phyloP scores from a whole-genome alignment of 305 asterid species.

The Rubia tinctorum region DNA sequence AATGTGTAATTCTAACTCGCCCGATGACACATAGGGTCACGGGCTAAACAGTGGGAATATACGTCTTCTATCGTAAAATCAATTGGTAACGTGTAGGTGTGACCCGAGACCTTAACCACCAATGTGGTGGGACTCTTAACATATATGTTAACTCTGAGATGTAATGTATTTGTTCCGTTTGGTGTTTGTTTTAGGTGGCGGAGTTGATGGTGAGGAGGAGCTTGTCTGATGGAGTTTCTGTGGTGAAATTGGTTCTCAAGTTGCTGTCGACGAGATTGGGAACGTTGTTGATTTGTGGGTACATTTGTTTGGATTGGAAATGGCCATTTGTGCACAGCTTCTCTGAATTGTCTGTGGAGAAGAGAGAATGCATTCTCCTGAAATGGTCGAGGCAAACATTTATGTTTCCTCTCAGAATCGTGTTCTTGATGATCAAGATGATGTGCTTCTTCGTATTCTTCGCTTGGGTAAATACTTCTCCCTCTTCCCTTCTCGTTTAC shows the following conservation, averaged over 20 bases:
- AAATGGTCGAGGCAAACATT: constrained; percentile 60
- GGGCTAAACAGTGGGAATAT: too few relatives aligned
- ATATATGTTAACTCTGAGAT: too few relatives aligned
- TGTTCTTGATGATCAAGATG: constrained; percentile 48
- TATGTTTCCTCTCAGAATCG: constrained; percentile 49
- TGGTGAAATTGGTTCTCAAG: constrained; percentile 43
- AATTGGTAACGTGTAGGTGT: too few relatives aligned
- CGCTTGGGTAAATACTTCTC: constrained; percentile 42
- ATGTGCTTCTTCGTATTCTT: constrained; percentile 49
- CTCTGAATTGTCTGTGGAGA: constrained; percentile 47
- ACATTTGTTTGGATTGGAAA: constrained; percentile 45
- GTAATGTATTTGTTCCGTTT: too few relatives aligned
- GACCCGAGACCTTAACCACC: too few relatives aligned
- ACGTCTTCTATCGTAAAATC: too few relatives aligned
- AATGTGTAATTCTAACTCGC: too few relatives aligned
- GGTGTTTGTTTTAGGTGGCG: constrained; percentile 11
- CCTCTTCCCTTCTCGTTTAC: background rate
- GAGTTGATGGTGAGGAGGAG: constrained; percentile 32
- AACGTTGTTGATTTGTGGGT: constrained; percentile 71
- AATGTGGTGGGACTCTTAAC: too few relatives aligned
- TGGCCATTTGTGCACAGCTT: constrained; percentile 77
- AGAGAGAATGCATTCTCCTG: constrained; percentile 67
- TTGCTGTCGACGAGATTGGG: constrained; percentile 71
- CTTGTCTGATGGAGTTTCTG: constrained; percentile 39
- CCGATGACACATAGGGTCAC: too few relatives aligned